Percentiles rank a stretch among this genome's conserved stretches.
Evolutionary conservation across 805 yeast genomes (phyloP).

Genomic region (Cyberlindnera americana): DNA sequence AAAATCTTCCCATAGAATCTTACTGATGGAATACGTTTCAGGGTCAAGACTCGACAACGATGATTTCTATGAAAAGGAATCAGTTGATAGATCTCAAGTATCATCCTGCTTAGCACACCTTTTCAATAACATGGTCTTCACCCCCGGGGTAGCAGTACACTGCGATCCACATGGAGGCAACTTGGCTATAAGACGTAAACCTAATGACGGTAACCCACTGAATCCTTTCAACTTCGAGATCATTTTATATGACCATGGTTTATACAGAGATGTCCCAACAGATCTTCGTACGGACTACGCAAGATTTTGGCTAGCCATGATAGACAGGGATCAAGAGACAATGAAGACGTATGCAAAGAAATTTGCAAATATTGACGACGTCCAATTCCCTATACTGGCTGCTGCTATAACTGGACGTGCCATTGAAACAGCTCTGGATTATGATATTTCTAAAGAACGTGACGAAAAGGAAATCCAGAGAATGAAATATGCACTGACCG

Average conservation of each 20-base stretch:
- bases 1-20: conserved; percentile 62
- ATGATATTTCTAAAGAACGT: conserved; percentile 55
- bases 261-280: conserved; percentile 80
- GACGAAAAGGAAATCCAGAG: conserved; percentile 57
- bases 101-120: conserved; percentile 84
- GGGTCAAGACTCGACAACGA: conserved; percentile 85
- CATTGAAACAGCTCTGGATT: conserved; percentile 65
- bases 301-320: conserved; percentile 85
- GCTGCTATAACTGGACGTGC: conserved; percentile 96
- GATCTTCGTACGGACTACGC: conserved; percentile 80
- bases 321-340: conserved; percentile 60
- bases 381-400: conserved; percentile 78
- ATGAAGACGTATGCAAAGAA: conserved; percentile 74
- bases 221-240: conserved; percentile 81
- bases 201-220: conserved; percentile 22
- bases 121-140: conserved; percentile 92
- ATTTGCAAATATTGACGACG: conserved; percentile 75
- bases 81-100: conserved; percentile 73
- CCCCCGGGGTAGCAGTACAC: conserved; percentile 87
- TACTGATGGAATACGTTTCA: conserved; percentile 81
- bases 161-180: conserved; percentile 99
- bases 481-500: conserved; percentile 63
- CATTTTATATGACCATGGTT: conserved; percentile 89
- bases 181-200: conserved; percentile 65
- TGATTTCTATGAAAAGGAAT: conserved; percentile 54